Base-by-base conservation (phyloP, 805 yeast species). In the Clavispora phyllophila region DNA sequence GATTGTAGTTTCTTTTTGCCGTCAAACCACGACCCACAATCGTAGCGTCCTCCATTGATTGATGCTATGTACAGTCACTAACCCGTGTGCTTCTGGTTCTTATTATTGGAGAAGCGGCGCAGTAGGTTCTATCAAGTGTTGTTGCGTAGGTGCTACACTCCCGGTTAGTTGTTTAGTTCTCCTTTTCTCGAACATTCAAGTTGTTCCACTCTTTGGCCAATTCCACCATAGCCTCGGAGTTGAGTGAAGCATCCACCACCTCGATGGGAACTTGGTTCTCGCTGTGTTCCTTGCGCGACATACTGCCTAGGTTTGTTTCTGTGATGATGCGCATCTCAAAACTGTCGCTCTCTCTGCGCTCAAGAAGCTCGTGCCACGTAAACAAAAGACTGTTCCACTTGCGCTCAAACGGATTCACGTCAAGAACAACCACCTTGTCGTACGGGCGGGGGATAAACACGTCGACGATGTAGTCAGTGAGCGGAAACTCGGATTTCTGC, bases 231-330 rank as follows among this genome's bases (percentile, higher is more conserved):
- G 84, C 76, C 17, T 73, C 70, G 0, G 90, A 75, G 51, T 84
- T 81, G 52, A 79, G 55, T 26, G 86, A 73, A 2, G 96, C 96
- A 58, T 88, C 93, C 4, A 93, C 84, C 17, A 93, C 79, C 55
- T 93, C 99, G 40, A 76, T 72, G 0, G 99, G 99, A 2, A 93
- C 96, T 55, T 87, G 90, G 59, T 82, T 87, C 54, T 91, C 96
- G 2, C 95, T 79, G 57, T 87, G 91, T 39, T 87, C 95, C 49
- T 84, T 87, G 0, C 80, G 65, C 0, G 87, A 83, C 67, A 89
- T 89, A 24, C 91, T 69, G 0, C 88, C 86, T 6, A 85, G 66
- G 47, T 88, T 86, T 17, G 78, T 78, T 50, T 79, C 76, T 1
- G 79, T 74, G 4, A 91, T 81, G 12, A 91, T 60, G 24, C 98